phyloP scores from a whole-genome alignment of 805 yeast genomes.

The Debaryomyces prosopidis region DNA sequence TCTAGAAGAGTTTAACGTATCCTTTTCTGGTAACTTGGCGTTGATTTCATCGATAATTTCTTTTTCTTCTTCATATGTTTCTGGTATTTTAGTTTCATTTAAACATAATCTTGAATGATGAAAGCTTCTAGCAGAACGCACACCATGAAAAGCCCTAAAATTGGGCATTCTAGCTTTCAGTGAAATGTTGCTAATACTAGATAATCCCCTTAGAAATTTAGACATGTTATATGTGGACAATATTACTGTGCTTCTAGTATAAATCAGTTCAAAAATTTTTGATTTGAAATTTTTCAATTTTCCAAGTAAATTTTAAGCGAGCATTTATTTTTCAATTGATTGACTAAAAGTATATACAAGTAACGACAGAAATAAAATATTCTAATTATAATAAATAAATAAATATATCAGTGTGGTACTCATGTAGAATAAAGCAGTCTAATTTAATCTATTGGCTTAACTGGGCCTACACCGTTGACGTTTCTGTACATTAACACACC shows the following conservation, averaged over 20 bases:
- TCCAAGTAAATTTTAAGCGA: background rate
- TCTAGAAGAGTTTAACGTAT: constrained; percentile 48
- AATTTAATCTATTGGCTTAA: constrained; percentile 18
- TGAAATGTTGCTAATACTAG: constrained; percentile 1
- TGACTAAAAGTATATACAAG: background rate
- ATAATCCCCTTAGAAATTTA: constrained; percentile 7
- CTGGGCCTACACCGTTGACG: constrained; percentile 53
- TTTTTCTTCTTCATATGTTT: constrained; percentile 72
- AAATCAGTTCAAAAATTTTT: background rate
- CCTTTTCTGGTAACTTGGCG: constrained; percentile 47
- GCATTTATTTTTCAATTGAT: background rate
- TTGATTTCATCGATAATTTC: constrained; percentile 62
- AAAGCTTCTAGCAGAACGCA: constrained; percentile 1
- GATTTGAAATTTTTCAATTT: background rate
- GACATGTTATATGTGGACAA: constrained; percentile 6
- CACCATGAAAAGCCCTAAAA: background rate
- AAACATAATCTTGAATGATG: constrained; percentile 5
- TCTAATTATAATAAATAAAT: background rate
- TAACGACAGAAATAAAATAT: background rate
- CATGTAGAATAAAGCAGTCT: background rate
- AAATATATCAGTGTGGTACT: background rate
- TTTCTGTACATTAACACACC: constrained; percentile 72
- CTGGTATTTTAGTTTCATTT: constrained; percentile 22
- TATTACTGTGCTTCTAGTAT: constrained; percentile 1
- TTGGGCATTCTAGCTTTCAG: constrained; percentile 1